These are phyloP conservation scores for Azolla pinnata DNA, from an alignment of 75 land plant genomes.

Conservation along the genomic window DNA sequence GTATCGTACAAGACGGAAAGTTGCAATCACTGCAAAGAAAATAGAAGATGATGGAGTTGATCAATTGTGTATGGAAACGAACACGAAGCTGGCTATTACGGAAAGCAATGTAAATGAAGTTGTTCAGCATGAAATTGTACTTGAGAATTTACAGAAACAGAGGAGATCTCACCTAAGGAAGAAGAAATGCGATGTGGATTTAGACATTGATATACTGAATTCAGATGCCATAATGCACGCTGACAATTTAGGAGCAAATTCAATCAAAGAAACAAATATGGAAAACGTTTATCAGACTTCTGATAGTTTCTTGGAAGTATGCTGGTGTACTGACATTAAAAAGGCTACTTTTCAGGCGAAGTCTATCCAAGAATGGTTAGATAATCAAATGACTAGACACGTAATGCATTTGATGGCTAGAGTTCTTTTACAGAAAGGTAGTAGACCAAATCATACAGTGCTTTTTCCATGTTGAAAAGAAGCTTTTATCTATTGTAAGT, in stretches of 20 bases:
- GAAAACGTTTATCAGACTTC: no score
- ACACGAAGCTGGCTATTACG: neutral
- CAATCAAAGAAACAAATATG: no score
- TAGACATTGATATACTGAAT: no score
- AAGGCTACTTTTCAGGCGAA: no score
- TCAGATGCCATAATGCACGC: no score
- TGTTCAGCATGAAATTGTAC: no score
- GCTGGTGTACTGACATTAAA: neutral
- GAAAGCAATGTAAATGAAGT: no score
- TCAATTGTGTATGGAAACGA: neutral
- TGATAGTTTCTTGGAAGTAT: no score
- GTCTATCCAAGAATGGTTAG: conserved; percentile 31
- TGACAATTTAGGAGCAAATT: neutral
- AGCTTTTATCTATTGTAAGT: neutral
- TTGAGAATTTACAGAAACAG: no score
- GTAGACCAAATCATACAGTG: neutral
- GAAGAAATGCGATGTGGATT: no score
- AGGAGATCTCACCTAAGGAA: no score
- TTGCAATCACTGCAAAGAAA: conserved; percentile 1
- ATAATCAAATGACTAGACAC: conserved; percentile 32
- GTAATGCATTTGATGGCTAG: conserved; percentile 36
- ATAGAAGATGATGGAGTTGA: no score
- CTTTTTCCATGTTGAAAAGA: neutral
- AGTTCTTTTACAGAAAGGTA: conserved; percentile 58
- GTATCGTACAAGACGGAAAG: neutral